Percentiles rank a stretch among this genome's conserved stretches.
Evolutionary conservation across 495 filamentous ascomycete species (phyloP).

Genomic region (Glutinoglossum americanum): DNA sequence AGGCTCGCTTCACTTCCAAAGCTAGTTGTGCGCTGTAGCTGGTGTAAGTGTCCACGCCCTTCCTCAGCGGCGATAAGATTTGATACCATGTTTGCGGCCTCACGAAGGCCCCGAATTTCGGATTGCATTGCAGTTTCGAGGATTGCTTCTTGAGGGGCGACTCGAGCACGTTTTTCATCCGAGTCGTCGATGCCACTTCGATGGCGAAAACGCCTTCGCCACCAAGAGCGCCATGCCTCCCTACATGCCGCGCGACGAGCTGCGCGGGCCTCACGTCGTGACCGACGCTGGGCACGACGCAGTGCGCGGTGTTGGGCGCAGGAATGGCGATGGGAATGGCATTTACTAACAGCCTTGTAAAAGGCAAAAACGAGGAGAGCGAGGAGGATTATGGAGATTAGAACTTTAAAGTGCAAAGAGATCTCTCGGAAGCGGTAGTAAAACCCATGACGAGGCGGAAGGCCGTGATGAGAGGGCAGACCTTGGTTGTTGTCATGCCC

Average conservation of each 20-base stretch:
- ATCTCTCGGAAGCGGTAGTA: background rate
- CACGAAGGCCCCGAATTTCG: constrained; percentile 17
- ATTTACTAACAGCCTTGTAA: constrained; percentile 10
- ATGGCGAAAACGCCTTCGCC: constrained; percentile 13
- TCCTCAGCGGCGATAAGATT: constrained; percentile 12
- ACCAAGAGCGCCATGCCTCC: constrained; percentile 13
- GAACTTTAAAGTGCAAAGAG: too few relatives aligned
- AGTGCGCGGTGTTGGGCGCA: background rate
- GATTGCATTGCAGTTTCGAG: constrained; percentile 22
- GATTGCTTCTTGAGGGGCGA: constrained; percentile 17
- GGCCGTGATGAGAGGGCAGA: background rate
- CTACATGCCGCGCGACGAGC: constrained; percentile 11
- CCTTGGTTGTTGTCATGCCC: background rate
- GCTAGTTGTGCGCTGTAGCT: background rate
- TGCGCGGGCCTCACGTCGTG: background rate
- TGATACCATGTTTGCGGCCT: constrained; percentile 14
- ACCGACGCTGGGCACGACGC: background rate
- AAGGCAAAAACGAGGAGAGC: background rate
- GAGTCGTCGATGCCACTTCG: constrained; percentile 14
- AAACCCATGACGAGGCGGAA: background rate
- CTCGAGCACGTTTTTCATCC: constrained; percentile 20
- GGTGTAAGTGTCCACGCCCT: constrained; percentile 1
- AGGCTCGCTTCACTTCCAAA: background rate
- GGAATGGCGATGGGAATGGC: constrained; percentile 14
- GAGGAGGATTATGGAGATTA: background rate